phyloP scores from a whole-genome alignment of 2,329 filamentous ascomycete genomes.

The Lecanicillium sp. region DNA sequence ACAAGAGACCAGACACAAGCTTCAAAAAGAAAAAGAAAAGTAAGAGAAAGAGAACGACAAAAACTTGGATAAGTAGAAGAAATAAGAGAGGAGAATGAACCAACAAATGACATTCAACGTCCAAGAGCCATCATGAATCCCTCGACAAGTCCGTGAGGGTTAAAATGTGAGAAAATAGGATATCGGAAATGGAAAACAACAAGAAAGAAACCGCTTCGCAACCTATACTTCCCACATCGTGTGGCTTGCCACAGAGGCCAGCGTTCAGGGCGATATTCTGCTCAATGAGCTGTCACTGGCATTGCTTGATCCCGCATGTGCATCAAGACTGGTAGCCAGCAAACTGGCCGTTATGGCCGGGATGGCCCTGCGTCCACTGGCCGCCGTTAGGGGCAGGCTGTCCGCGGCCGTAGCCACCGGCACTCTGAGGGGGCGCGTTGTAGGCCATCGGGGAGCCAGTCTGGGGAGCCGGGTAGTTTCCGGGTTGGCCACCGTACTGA shows the following conservation, averaged over 20 bases:
- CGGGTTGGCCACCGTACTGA: constrained; percentile 60
- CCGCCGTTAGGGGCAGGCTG: constrained; percentile 49
- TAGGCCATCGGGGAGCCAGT: constrained; percentile 64
- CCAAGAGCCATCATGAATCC: constrained; percentile 13
- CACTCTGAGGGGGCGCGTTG: constrained; percentile 60
- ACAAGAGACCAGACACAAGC: constrained; percentile 15
- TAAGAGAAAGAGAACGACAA: constrained; percentile 11
- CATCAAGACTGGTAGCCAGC: constrained; percentile 56
- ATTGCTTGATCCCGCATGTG: constrained; percentile 1
- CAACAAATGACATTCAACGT: constrained; percentile 9
- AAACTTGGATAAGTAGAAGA: constrained; percentile 10
- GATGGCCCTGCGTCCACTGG: constrained; percentile 48
- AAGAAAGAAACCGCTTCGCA: constrained; percentile 9
- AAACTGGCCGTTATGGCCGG: constrained; percentile 53
- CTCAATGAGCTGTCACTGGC: not conserved
- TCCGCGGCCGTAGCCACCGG: constrained; percentile 79
- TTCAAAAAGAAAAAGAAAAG: constrained; percentile 11
- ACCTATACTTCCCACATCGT: constrained; percentile 8
- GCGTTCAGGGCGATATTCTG: constrained; percentile 1
- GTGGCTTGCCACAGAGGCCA: not conserved
- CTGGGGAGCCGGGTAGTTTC: constrained; percentile 50
- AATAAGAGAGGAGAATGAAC: constrained; percentile 13
- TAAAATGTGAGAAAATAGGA: constrained; percentile 9
- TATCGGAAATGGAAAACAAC: constrained; percentile 16
- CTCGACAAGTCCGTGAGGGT: constrained; percentile 1